Conservation (phyloP, 148 eudicot genomes). For the Silene latifolia region DNA sequence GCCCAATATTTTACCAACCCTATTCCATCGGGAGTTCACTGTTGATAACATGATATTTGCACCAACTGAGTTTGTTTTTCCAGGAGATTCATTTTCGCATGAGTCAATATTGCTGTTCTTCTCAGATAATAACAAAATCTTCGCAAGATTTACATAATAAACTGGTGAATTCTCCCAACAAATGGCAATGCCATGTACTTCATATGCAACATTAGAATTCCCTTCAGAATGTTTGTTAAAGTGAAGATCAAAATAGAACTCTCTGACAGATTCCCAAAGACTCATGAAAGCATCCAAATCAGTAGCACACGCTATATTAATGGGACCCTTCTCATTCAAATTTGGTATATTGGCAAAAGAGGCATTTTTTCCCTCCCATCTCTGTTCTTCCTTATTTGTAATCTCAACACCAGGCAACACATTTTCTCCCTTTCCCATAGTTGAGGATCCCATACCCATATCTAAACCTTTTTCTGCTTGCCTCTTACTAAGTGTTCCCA, state of each 20-base stretch:
- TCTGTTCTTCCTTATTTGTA: conserved; percentile 21
- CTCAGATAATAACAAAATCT: conserved; percentile 54
- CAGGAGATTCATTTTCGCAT: conserved; percentile 26
- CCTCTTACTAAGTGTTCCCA: conserved; percentile 18
- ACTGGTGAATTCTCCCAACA: conserved; percentile 91
- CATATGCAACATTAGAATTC: conserved; percentile 51
- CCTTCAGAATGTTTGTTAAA: conserved; percentile 65
- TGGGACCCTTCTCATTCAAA: conserved; percentile 55
- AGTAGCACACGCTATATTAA: conserved; percentile 50
- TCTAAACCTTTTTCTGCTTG: conserved; percentile 20
- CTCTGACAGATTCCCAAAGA: conserved; percentile 64
- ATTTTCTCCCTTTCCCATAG: conserved; percentile 27
- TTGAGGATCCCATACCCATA: conserved; percentile 28
- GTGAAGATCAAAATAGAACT: conserved; percentile 82
- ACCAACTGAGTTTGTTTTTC: conserved; percentile 29
- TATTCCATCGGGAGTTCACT: conserved; percentile 62
- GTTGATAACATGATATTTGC: conserved; percentile 37
- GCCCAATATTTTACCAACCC: conserved; percentile 53
- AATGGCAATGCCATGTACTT: conserved; percentile 80
- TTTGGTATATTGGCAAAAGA: conserved; percentile 25
- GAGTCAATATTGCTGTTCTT: conserved; percentile 19
- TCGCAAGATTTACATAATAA: conserved; percentile 74
- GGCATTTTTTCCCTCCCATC: conserved; percentile 24
- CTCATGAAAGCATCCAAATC: conserved; percentile 76
- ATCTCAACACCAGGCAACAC: conserved; percentile 23